Conservation (phyloP, 805 yeast genomes). For the Ogataea allantospora region DNA sequence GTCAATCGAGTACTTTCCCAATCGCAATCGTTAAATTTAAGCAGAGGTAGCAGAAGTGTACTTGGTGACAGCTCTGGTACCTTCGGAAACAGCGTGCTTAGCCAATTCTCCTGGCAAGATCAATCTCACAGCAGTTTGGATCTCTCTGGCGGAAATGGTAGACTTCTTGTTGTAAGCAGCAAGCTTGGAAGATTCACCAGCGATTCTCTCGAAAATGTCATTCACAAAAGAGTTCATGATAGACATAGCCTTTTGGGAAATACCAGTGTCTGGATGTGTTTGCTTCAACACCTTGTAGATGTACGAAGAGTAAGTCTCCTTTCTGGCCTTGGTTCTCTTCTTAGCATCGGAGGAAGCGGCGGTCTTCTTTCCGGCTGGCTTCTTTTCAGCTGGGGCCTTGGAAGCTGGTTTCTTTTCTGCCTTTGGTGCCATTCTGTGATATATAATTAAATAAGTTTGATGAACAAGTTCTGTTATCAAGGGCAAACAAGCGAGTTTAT, state of each 20-base stretch:
- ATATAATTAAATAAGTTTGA: conserved; percentile 2
- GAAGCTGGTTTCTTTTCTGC: conserved; percentile 75
- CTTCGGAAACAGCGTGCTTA: conserved; percentile 96
- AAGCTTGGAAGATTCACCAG: conserved; percentile 94
- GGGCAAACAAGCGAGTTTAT: conserved; percentile 19
- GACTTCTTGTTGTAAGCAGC: conserved; percentile 99
- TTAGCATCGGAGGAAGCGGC: conserved; percentile 76
- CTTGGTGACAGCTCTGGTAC: conserved; percentile 96
- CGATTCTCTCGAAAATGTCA: conserved; percentile 97
- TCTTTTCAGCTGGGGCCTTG: conserved; percentile 96
- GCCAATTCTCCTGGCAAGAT: conserved; percentile 98
- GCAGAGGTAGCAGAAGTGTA: conserved; percentile 65
- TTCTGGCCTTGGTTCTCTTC: conserved; percentile 94
- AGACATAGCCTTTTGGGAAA: conserved; percentile 97
- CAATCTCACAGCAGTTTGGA: conserved; percentile 96
- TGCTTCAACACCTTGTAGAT: conserved; percentile 98
- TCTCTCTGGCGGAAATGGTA: conserved; percentile 96
- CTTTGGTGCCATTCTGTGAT: conserved; percentile 59
- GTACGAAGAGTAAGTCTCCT: conserved; percentile 97
- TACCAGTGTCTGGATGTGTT: conserved; percentile 99
- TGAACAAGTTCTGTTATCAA: conserved; percentile 6
- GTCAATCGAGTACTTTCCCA: conserved; percentile 19
- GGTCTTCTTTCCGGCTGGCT: conserved; percentile 89
- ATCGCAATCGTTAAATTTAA: conserved; percentile 22
- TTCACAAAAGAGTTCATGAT: conserved; percentile 98